These are phyloP conservation scores for Xylaria bambusicola DNA, from an alignment of 495 filamentous ascomycete genomes.

Conservation along the genomic window DNA sequence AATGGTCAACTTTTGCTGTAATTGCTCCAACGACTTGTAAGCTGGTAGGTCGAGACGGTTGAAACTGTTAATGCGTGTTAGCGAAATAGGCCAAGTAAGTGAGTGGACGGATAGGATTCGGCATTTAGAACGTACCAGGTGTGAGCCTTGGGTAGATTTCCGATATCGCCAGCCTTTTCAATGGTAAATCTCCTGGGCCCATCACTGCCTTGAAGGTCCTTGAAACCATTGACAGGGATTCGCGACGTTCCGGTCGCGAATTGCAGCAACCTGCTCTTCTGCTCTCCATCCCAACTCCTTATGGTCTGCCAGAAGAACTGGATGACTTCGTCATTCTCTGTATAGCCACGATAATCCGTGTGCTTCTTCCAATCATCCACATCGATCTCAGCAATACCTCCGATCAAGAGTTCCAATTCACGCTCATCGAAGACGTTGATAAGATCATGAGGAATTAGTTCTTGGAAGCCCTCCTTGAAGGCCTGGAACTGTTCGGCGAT, in stretches of 20 bases:
- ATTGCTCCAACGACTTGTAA: constrained; percentile 82
- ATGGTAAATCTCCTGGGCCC: constrained; percentile 95
- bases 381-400: constrained; percentile 98
- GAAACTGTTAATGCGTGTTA: constrained; percentile 67
- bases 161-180: constrained; percentile 90
- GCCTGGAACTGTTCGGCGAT: constrained; percentile 98
- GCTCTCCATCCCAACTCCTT: constrained; percentile 94
- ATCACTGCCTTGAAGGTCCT: constrained; percentile 97
- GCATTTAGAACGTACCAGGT: constrained; percentile 75
- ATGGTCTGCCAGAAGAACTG: constrained; percentile 98
- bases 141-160: constrained; percentile 91
- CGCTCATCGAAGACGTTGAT: constrained; percentile 99
- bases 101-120: constrained; percentile 8
- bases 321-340: constrained; percentile 94
- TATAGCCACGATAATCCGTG: constrained; percentile 99
- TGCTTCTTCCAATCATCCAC: constrained; percentile 99
- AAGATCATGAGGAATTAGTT: constrained; percentile 92
- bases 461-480: constrained; percentile 96
- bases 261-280: constrained; percentile 93
- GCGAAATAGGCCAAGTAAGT: constrained; percentile 1
- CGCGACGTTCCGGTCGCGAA: constrained; percentile 97
- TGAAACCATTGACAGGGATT: constrained; percentile 99
- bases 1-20: constrained; percentile 88
- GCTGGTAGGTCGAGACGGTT: constrained; percentile 95
- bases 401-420: constrained; percentile 93